phyloP scores from a whole-genome alignment of 2,329 filamentous ascomycete species.

The Acrodontium crateriforme region DNA sequence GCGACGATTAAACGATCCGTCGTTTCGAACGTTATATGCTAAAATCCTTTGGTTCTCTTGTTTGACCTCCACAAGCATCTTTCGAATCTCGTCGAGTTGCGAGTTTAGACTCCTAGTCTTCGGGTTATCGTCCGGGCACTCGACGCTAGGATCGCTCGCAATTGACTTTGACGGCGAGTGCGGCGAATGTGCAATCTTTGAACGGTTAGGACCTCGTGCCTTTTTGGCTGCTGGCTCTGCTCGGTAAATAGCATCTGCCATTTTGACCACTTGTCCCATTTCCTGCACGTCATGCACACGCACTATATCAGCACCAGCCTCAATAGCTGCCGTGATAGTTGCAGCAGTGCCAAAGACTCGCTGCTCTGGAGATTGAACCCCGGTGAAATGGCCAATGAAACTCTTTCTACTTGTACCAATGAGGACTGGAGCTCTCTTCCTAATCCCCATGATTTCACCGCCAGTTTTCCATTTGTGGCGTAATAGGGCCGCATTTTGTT shows the following conservation, averaged over 20 bases:
- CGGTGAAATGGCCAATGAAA: slow-evolving; percentile 75
- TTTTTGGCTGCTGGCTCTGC: slow-evolving; percentile 1
- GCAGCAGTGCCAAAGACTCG: slow-evolving; percentile 78
- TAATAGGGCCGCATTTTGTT: slow-evolving; percentile 72
- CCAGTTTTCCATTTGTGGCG: slow-evolving; percentile 55
- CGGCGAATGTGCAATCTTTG: no score
- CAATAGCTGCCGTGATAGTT: slow-evolving; percentile 71
- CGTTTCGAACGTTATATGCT: no score
- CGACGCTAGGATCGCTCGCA: no score
- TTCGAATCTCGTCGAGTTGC: no score
- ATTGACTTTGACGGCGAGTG: no score
- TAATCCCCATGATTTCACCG: slow-evolving; percentile 22
- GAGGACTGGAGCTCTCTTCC: slow-evolving; percentile 70
- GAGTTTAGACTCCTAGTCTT: no score
- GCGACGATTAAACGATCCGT: no score
- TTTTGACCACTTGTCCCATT: slow-evolving; percentile 71
- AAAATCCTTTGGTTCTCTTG: no score
- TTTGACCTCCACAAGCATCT: no score
- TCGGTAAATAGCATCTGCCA: slow-evolving; percentile 69
- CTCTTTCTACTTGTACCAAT: slow-evolving; percentile 78
- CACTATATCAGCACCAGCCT: slow-evolving; percentile 80
- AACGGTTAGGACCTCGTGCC: no score
- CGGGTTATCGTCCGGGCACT: no score
- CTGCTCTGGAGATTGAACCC: slow-evolving; percentile 54
- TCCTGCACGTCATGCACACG: slow-evolving; percentile 81